Evolutionary conservation across 129 eudicot species (phyloP), one percentile per base, ranked within the genome.

Genomic region (Artemisia tridentata): DNA sequence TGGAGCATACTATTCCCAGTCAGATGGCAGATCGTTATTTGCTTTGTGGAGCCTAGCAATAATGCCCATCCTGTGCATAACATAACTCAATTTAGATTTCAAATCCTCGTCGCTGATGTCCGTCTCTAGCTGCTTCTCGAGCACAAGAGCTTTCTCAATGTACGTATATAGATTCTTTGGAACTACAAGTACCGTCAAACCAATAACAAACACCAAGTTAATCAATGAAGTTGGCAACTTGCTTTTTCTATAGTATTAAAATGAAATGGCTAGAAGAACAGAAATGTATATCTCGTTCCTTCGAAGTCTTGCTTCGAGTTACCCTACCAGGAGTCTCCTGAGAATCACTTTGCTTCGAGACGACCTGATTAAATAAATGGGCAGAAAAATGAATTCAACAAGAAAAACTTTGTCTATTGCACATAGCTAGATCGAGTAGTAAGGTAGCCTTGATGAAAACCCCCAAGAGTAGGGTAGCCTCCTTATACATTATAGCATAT

Each of bases 1-100:
- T 53, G 58, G 58, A 53, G 16, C 58, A 53, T 53, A 53, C 58
- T 53, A 53, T 53, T 0, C n/a, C 58, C 58, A 53, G 58, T 53
- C 23, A 53, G 23, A 53, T 16, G 58, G 58, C 58, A 53, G 58
- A 53, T 2, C 10, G 23, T 3, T 0, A 53, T 5, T 53, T 17
- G 3, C 10, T 53, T 53, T 53, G 58, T 15, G 19, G 58, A 3
- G 0, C 0, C 11, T 3, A 16, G 58, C 17, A 52, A n/a, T 18
- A 51, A 3, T 17, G 16, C 12, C 58, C 11, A 4, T 1, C 4
- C 19, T 53, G 58, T 53, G 21, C 58, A 4, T 10, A 53, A 10
- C 58, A 53, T 15, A 19, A 16, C 58, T 17, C 58, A 53, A 19
- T 53, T 53, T 16, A 7, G 58, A 17, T 53, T 5, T 0, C 58